Conservation (phyloP, 345 rosid species). For the Clarkia xantiana region DNA sequence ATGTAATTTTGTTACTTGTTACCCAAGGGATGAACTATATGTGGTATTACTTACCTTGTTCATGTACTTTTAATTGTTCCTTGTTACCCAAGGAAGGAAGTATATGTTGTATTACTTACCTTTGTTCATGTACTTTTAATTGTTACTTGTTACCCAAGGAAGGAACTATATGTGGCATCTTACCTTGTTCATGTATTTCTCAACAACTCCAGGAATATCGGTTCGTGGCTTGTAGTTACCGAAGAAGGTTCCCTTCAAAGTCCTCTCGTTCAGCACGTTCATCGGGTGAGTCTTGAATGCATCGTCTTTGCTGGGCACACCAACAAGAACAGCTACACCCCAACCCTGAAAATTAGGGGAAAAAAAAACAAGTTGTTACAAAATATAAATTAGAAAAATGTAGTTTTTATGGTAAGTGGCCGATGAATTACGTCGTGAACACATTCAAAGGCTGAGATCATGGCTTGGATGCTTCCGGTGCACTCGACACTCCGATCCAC, state of each 20-base stretch:
- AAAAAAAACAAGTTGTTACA: neutral
- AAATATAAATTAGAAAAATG: neutral
- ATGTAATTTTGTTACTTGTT: too few species aligned
- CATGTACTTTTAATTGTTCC: too few species aligned
- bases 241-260: slow-evolving; percentile 43
- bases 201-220: slow-evolving; percentile 32
- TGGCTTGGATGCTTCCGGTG: slow-evolving; percentile 53
- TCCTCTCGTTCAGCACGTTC: slow-evolving; percentile 31
- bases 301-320: slow-evolving; percentile 35
- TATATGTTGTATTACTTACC: too few species aligned
- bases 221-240: slow-evolving; percentile 46
- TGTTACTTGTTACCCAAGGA: too few species aligned
- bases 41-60: too few species aligned
- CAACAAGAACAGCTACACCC: slow-evolving; percentile 45
- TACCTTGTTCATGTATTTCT: slow-evolving; percentile 43
- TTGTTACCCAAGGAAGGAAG: too few species aligned
- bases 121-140: too few species aligned
- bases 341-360: slow-evolving; percentile 28
- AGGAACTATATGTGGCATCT: too few species aligned
- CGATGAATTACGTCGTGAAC: slow-evolving; percentile 84
- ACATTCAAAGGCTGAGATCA: slow-evolving; percentile 84
- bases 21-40: too few species aligned
- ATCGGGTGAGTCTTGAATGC: slow-evolving; percentile 37
- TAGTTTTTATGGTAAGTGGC: neutral
- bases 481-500: slow-evolving; percentile 77